Base-by-base conservation (phyloP, 441 rosid genomes). In the Erodium texanum region DNA sequence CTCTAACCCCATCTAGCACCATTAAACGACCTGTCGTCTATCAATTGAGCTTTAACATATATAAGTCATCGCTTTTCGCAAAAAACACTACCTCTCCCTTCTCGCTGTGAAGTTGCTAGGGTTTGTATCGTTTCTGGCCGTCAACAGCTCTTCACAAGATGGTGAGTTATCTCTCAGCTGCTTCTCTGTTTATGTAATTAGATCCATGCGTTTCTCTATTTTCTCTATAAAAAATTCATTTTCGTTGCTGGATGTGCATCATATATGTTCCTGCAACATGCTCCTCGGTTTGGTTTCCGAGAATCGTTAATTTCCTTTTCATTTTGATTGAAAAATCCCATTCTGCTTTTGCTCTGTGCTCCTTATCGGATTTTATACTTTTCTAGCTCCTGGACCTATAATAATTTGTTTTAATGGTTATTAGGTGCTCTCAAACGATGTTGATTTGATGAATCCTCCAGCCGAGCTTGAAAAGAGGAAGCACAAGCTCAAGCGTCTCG, bases 401-500 rank as follows among this genome's bases (percentile, higher is more conserved):
- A 27, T 27, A 27, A 1, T 45, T 45, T 45, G n/a, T 10, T 45
- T 45, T 1, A 43, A 11, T 43, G 1, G 7, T 43, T 43, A 7
- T 70, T 61, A 85, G 88, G 92, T 85, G 75, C 86, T 87, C 64
- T 87, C 83, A 63, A 87, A 87, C 75, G 90, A 87, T 70, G 75
- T 87, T 64, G 90, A 87, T 74, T 77, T 83, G 78, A 81, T 85
- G 75, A 80, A 85, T 75, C 93, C 90, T 16, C 93, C 90, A 3
- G 86, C 77, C 15, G 89, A 84, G 82, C 82, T 84, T 64, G 93
- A 87, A 83, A 87, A 87, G 86, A 85, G 78, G 81, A 87, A 87
- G 80, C 93, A 87, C 79, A 87, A 87, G 86, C 90, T 85, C 81
- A 87, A 87, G 79, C 93, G 87, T 69, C 87, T 87, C 16, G 90